Base-by-base conservation (phyloP, 1,284 basidiomycete species). In the Fomitopsis schrenkii region DNA sequence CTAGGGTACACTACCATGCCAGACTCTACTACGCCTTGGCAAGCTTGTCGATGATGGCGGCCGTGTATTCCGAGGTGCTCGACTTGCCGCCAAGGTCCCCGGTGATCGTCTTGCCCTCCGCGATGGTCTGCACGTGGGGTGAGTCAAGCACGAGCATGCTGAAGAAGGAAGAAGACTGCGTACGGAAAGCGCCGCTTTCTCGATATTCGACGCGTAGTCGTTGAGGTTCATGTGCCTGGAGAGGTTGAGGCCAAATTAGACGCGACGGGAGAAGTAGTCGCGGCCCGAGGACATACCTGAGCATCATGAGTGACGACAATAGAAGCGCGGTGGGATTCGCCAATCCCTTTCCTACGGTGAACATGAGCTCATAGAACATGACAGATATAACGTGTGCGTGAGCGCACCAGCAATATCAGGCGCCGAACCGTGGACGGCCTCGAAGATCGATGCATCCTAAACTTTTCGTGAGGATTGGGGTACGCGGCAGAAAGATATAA, bases 281-380 rank as follows among this genome's bases (percentile, higher is more conserved):
- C 22, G 57, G 50, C 8, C 22, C 50, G 41, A 38, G 52, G 12
- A 77, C 84, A 67, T 71, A 92, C 90, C 93, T 86, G 70, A 97
- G 76, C 95, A 98, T 98, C 97, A 98, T 98, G 70, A 98, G 81
- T 60, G 94, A 95, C 64, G 94, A 96, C 67, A 99, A 80, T 61
- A 99, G 82, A 60, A 99, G 85, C 14, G 97, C 97, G 33, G 97
- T 98, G 48, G 97, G 97, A 84, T 99, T 99, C 72, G 97, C 97
- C 71, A 97, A 83, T 71, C 96, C 95, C 77, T 95, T 95, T 71
- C 94, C 96, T 84, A 75, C 80, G 80, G 28, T 2, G 9, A 55
- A 59, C 40, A 12, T 63, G 9, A 65, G 58, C 33, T 53, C 50
- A 19, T 15, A 50, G 9, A 41, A 42, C 41, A 48, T 26, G 59